A percentile compares a stretch with the other conserved stretches of the same genome.
These are phyloP conservation scores for Trichoderma aggressivum DNA, from an alignment of 2,329 filamentous ascomycete genomes.

Conservation along the genomic window DNA sequence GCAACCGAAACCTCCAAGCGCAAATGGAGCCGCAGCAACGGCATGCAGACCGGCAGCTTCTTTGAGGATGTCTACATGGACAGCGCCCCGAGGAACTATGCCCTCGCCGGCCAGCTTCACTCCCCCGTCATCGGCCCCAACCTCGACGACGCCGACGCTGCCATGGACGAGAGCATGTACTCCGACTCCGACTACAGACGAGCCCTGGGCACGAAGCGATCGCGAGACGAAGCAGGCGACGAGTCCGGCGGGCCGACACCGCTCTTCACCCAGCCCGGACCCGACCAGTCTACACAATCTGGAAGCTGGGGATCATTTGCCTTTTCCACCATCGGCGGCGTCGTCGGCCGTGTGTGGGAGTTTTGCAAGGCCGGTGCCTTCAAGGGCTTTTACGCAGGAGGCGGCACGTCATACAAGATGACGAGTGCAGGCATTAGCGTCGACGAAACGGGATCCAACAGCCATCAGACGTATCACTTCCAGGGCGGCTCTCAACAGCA, in stretches of 20 bases:
- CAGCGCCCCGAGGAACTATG: slow-evolving; percentile 36
- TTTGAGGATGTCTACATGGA: slow-evolving; percentile 24
- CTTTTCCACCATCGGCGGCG: slow-evolving; percentile 60
- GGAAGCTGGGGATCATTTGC: slow-evolving; percentile 57
- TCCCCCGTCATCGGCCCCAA: slow-evolving; percentile 39
- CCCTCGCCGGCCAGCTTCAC: slow-evolving; percentile 53
- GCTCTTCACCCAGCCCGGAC: slow-evolving; percentile 31
- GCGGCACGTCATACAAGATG: slow-evolving; percentile 68
- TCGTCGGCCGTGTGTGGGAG: slow-evolving; percentile 76
- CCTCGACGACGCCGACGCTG: slow-evolving; percentile 28
- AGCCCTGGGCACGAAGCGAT: slow-evolving; percentile 47
- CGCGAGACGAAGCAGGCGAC: slow-evolving; percentile 36
- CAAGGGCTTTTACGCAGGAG: slow-evolving; percentile 81
- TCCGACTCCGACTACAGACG: slow-evolving; percentile 56
- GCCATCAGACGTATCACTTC: slow-evolving; percentile 30
- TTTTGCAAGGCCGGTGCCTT: slow-evolving; percentile 75
- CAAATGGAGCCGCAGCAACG: slow-evolving; percentile 40
- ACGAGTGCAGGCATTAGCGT: slow-evolving; percentile 28
- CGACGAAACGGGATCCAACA: slow-evolving; percentile 22
- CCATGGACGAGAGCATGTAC: slow-evolving; percentile 52
- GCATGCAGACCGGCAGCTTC: not conserved
- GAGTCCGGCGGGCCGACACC: slow-evolving; percentile 31
- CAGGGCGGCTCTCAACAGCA: slow-evolving; percentile 26
- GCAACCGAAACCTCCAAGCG: slow-evolving; percentile 38
- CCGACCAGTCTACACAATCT: slow-evolving; percentile 27